Base-by-base conservation (phyloP, 2,329 filamentous ascomycete genomes). In the Cytospora piceae region DNA sequence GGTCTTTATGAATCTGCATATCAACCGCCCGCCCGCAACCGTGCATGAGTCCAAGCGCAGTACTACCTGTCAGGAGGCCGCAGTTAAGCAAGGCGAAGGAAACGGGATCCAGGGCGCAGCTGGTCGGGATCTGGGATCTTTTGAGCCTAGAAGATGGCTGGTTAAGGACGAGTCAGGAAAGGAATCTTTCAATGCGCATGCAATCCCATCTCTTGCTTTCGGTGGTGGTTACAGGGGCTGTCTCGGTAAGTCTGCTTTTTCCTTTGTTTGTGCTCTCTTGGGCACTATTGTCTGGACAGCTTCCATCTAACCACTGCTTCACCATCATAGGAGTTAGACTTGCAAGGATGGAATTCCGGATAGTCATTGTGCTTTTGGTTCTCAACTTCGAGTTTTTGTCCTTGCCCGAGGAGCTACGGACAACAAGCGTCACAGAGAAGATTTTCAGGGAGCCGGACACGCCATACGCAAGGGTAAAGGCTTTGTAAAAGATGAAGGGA, bases 71-170 rank as follows among this genome's bases (percentile, higher is more conserved):
- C 72, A 66, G 8, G 69, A 71, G 17, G 71, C 73, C 0, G 72
- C 70, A 24, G 70, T 70, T 27, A 73, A 73, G 63, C 76, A 74
- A 71, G 72, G 74, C 6, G 58, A 31, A 17, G 54, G 63, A 31
- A 63, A 66, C 2, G 71, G 73, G 14, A 72, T 78, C 24, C 61
- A 57, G 17, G 66, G 37, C 61, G 54, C 32, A 1, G 61, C 68
- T 3, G 69, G 68, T 3, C 61, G 66, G 0, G 68, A 74, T 29
- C 58, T 75, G n/a, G 68, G 62, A 4, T 17, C 42, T 2, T 81
- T 81, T 68, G 70, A 74, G 20, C 79, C 80, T 1, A 73, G 76
- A 62, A 71, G 79, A 49, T 81, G 79, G 80, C 70, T 82, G 4
- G 69, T 68, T 1, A 67, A 46, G 6, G 70, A 74, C 14, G 69